A percentile compares a stretch with the other conserved stretches of the same genome.
phyloP scores from a whole-genome alignment of 345 rosid genomes.

The Citrus reticulata region DNA sequence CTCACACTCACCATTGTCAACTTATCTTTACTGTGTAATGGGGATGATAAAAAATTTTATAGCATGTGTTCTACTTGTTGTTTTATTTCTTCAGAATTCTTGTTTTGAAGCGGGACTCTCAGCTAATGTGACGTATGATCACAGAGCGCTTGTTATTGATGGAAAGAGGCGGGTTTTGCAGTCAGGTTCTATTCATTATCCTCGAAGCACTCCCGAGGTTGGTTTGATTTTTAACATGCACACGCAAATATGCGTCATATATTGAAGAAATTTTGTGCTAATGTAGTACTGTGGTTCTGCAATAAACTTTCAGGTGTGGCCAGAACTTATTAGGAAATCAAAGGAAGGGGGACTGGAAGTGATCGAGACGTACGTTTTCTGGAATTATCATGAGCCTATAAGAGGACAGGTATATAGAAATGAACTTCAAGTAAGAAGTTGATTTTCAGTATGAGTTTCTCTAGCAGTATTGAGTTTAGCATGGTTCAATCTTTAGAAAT shows the following conservation, averaged over 20 bases:
- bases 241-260: too few relatives aligned
- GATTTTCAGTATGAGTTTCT: too few relatives aligned
- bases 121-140: slow-evolving; percentile 48
- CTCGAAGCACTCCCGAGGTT: background rate
- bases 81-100: slow-evolving; percentile 22
- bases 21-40: slow-evolving; percentile 10
- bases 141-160: slow-evolving; percentile 53
- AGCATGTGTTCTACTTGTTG: slow-evolving; percentile 12
- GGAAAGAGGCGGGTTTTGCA: slow-evolving; percentile 60
- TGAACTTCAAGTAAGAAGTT: background rate
- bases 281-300: too few relatives aligned
- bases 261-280: too few relatives aligned
- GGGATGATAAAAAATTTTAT: slow-evolving; percentile 8
- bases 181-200: slow-evolving; percentile 66
- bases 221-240: too few relatives aligned
- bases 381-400: slow-evolving; percentile 64
- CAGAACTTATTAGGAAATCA: too few relatives aligned
- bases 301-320: too few relatives aligned
- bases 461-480: too few relatives aligned
- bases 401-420: slow-evolving; percentile 48
- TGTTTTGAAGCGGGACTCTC: slow-evolving; percentile 20
- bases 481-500: too few relatives aligned
- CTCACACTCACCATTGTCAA: background rate
- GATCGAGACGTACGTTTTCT: slow-evolving; percentile 62
- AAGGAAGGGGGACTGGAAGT: slow-evolving; percentile 21